Evolutionary conservation across 2,329 filamentous ascomycete species (phyloP).

Genomic region (Monilinia vaccinii-corymbosi): DNA sequence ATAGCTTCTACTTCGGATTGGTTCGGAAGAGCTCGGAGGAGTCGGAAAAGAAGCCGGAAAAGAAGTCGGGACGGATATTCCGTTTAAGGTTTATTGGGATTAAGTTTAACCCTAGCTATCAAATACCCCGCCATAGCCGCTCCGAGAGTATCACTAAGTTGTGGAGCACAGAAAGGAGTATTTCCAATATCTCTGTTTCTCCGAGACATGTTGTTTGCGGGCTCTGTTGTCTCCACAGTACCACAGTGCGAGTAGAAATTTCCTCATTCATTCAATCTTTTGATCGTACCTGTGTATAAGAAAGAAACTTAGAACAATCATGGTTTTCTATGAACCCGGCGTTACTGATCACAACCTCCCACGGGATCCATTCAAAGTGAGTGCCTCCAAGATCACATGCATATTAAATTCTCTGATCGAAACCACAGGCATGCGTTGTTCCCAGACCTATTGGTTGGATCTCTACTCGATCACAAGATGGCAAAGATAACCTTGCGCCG

Average conservation of each 20-base stretch:
- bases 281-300: not conserved
- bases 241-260: too few relatives aligned
- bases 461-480: conserved; percentile 40
- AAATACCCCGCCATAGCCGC: not conserved
- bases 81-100: not conserved
- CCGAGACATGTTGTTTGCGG: not conserved
- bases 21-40: not conserved
- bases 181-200: not conserved
- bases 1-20: not conserved
- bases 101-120: not conserved
- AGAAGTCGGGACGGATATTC: not conserved
- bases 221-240: not conserved
- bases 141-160: not conserved
- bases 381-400: not conserved
- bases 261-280: not conserved
- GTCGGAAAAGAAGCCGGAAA: not conserved
- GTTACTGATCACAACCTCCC: conserved; percentile 9
- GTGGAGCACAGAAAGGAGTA: not conserved
- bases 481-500: conserved; percentile 47
- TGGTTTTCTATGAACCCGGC: conserved; percentile 1
- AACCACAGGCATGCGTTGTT: conserved; percentile 42
- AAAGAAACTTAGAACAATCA: not conserved
- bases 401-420: not conserved
- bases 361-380: conserved; percentile 12
- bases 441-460: conserved; percentile 57